These are phyloP conservation scores for Aaosphaeria pasadenensis DNA, from an alignment of 2,329 filamentous ascomycete genomes.

Conservation along the genomic window DNA sequence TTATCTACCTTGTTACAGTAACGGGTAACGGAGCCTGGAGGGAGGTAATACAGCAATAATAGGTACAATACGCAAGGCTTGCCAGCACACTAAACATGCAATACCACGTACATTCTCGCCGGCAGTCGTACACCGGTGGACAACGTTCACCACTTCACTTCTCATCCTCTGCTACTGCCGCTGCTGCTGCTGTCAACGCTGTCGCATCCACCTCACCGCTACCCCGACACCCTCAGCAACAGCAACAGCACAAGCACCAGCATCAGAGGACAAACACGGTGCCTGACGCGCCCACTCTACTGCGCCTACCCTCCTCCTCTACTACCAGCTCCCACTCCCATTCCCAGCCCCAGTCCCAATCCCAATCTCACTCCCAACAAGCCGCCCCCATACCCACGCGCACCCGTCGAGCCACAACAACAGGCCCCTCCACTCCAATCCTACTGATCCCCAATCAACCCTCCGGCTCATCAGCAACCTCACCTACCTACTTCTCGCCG, in stretches of 20 bases:
- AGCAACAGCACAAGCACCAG: constrained; percentile 11
- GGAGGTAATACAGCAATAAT: no score
- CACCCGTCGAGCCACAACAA: constrained; percentile 1
- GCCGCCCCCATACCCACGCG: constrained; percentile 3
- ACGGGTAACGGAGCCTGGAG: no score
- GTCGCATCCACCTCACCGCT: constrained; percentile 2
- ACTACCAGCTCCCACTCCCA: constrained; percentile 5
- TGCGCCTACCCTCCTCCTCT: constrained; percentile 30
- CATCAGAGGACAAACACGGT: constrained; percentile 18
- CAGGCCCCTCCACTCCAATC: constrained; percentile 25
- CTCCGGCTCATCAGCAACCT: constrained; percentile 14
- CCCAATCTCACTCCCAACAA: constrained; percentile 18
- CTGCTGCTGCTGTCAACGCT: no score
- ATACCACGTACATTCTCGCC: no score
- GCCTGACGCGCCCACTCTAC: constrained; percentile 19
- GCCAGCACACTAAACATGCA: no score
- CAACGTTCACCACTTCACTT: no score
- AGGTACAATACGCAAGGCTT: no score
- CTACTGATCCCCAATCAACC: constrained; percentile 14
- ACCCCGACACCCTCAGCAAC: constrained; percentile 6
- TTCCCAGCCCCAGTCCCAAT: constrained; percentile 3
- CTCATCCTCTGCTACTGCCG: no score
- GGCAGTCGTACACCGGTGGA: no score
- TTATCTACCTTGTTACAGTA: no score
- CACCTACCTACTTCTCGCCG: constrained; percentile 32